These are phyloP conservation scores for Gossypium anomalum DNA, from an alignment of 345 rosid genomes.

Conservation along the genomic window DNA sequence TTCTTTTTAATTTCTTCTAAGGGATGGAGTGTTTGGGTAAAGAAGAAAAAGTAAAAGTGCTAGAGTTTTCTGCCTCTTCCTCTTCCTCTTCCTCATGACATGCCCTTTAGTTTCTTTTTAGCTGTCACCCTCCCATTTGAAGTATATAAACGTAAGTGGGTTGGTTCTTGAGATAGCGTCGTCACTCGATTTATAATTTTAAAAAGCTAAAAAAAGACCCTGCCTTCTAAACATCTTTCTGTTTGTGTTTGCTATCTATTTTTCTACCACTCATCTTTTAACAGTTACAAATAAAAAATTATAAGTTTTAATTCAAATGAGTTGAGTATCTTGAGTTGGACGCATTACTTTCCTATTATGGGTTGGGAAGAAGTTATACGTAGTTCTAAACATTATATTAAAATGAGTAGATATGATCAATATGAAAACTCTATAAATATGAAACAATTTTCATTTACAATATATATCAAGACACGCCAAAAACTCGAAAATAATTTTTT, in stretches of 20 bases:
- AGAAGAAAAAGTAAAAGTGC: conserved; percentile 13
- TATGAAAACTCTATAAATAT: no score
- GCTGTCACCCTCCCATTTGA: conserved; percentile 36
- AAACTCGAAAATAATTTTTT: no score
- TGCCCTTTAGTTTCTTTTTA: conserved; percentile 18
- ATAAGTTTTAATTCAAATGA: no score
- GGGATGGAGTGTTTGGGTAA: neutral
- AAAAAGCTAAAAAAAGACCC: neutral
- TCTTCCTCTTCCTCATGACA: neutral
- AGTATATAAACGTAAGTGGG: conserved; percentile 5
- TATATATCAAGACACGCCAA: no score
- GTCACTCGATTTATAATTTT: neutral
- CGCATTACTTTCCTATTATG: no score
- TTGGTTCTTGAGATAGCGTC: neutral
- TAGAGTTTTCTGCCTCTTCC: neutral
- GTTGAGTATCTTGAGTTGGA: no score
- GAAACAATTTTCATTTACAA: no score
- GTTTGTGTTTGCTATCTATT: no score
- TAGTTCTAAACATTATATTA: no score
- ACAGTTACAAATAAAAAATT: no score
- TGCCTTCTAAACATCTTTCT: neutral
- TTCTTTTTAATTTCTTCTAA: neutral
- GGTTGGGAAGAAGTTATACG: accelerated
- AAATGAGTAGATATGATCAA: no score
- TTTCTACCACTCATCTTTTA: no score